Evolutionary conservation across 1,284 basidiomycete species (phyloP), one percentile per base, ranked within the genome.

Genomic region (Pseudozyma sp.): DNA sequence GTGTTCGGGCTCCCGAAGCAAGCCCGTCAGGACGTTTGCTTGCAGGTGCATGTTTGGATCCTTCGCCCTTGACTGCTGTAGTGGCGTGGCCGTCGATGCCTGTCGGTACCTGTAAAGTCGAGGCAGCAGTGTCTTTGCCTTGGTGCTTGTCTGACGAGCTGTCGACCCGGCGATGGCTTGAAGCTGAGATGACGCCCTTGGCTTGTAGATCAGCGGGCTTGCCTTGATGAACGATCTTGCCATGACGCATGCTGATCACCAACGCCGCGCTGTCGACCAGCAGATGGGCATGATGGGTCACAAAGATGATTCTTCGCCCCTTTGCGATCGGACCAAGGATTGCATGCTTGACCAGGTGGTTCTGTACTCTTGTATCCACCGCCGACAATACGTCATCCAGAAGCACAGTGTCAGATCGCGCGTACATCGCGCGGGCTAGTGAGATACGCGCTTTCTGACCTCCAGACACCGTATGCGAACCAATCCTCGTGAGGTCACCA

Each of bases 271-370:
- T 35, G 38, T 69, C 54, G 42, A 59, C 38, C 18, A 84, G 55
- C 7, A 81, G 69, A 21, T 69, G 54, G n/a, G 66, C 67, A 35
- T 83, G 79, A 53, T 94, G 92, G 0, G 92, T 93, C 19, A 92
- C 92, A 8, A 94, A 87, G 19, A 94, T 87, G 25, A 92, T 87
- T 0, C 92, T 92, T 43, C 90, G 88, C 36, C 87, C 84, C 0
- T 88, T 87, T 0, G 76, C 63, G 2, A 84, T 59, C 0, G 67
- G 56, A 1, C 82, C 82, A n/a, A 56, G 40, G 16, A 83, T 40
- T 12, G 77, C 63, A 18, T 73, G 60, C 43, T 63, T 42, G 13
- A 76, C 60, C 16, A 83, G 48, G 45, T 88, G 87, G 45, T 91
- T 90, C 63, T 89, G 91, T 36, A 80, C 79, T 34, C 72, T 66